Base-by-base conservation (phyloP, 441 rosid genomes). In the Corymbia calophylla region DNA sequence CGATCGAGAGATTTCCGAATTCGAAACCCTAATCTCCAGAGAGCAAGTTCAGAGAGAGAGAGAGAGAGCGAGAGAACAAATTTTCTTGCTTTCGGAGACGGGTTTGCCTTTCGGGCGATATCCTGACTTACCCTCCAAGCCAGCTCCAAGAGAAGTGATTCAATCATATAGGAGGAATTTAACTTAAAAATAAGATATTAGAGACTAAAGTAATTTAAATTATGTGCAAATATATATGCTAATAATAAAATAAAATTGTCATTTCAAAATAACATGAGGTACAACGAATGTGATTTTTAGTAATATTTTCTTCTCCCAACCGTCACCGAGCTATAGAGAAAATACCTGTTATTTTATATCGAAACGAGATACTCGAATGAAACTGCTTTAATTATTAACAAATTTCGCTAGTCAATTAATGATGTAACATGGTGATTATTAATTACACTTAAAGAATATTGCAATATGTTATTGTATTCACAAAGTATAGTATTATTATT, bases 111-210 rank as follows among this genome's bases (percentile, higher is more conserved):
- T 21, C 9, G 29, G 0, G 7, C 44, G 14, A 18, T 35, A 6
- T 32, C 12, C 53, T 89, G 88, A 39, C 91, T 87, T 89, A 25
- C 2, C 87, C 62, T 55, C 88, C 91, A 89, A 87, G 91, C 88
- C 88, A 89, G 88, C 84, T 23, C 70, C 68, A 12, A 23, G 84
- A 12, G 18, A 23, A 44, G 29, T 10, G 29, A 39, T 9, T 10
- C 25, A 39, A 35, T 39, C 84, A 23, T 62, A 29, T 4, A 14
- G 3, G 13, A 3, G 32, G 51, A 11, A 39, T 73, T 39, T 39
- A 23, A 73, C n/a, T 11, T 39, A 11, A 73, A 39, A 9, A 47
- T 3, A 32, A 1, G 17, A 23, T 3, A 35, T 9, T 13, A 10
- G 51, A 39, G 2, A 39, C 84, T 73, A 39, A 73, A 39, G 51